phyloP scores from a whole-genome alignment of 345 rosid genomes.

The Hevea brasiliensis region DNA sequence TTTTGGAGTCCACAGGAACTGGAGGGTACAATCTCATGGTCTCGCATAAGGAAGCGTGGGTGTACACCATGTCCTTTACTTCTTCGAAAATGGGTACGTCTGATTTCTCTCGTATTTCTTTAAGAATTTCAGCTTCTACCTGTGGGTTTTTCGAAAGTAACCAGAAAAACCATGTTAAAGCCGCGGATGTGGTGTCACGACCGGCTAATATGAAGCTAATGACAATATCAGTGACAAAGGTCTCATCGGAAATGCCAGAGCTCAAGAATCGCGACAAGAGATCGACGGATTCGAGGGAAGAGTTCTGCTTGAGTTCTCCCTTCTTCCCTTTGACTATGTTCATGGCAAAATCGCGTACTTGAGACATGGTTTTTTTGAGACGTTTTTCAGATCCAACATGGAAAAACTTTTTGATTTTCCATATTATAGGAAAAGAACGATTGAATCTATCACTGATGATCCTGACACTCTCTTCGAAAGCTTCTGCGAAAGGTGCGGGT shows the following conservation, averaged over 20 bases:
- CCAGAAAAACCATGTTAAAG: constrained; percentile 78
- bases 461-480: constrained; percentile 47
- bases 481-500: constrained; percentile 38
- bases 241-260: constrained; percentile 50
- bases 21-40: constrained; percentile 63
- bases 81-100: constrained; percentile 22
- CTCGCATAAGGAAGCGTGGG: constrained; percentile 53
- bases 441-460: constrained; percentile 43
- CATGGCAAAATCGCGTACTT: constrained; percentile 50
- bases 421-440: constrained; percentile 11
- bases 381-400: constrained; percentile 50
- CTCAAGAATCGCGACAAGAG: constrained; percentile 52
- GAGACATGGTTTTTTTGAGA: constrained; percentile 34
- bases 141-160: constrained; percentile 43
- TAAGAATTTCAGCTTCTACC: constrained; percentile 35
- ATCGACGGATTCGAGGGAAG: constrained; percentile 40
- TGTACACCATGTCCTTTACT: constrained; percentile 33
- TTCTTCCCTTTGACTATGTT: constrained; percentile 55
- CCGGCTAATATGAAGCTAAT: constrained; percentile 70
- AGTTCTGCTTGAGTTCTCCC: constrained; percentile 18
- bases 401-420: constrained; percentile 49
- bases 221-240: constrained; percentile 48
- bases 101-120: constrained; percentile 39
- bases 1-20: constrained; percentile 44
- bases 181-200: constrained; percentile 67